These are phyloP conservation scores for Diaporthe sp. DNA, from an alignment of 2,329 filamentous ascomycete genomes.

Conservation along the genomic window DNA sequence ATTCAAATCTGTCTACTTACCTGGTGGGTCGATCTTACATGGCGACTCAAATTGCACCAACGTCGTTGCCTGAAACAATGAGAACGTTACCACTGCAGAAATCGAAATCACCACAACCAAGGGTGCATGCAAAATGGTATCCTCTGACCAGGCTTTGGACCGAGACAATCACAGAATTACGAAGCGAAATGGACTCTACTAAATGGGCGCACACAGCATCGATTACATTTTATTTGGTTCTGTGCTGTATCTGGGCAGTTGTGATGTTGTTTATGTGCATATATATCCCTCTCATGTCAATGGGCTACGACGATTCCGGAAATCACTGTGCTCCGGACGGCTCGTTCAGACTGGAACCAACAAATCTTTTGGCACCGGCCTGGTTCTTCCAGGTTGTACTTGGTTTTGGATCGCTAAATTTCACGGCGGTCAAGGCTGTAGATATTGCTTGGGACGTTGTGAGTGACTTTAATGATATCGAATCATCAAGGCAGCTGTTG, in stretches of 20 bases:
- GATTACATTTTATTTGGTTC: not conserved
- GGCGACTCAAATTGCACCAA: not conserved
- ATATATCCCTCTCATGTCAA: not conserved
- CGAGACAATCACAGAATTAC: not conserved
- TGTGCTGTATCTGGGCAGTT: not conserved
- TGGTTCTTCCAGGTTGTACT: not conserved
- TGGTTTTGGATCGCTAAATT: not conserved
- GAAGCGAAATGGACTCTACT: not conserved
- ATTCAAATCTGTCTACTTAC: not conserved
- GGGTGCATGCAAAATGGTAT: not conserved
- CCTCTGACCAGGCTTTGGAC: not conserved
- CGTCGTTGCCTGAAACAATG: not conserved
- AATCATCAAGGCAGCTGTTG: not conserved
- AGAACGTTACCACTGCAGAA: not conserved
- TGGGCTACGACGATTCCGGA: rapidly evolving
- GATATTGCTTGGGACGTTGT: constrained; percentile 1
- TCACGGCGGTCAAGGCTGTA: not conserved
- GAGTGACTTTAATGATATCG: not conserved
- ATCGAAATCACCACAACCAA: not conserved
- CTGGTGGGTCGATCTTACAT: not conserved
- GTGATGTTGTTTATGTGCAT: not conserved
- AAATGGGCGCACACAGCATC: not conserved
- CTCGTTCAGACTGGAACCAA: not conserved
- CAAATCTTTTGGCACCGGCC: not conserved
- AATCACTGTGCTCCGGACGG: not conserved